These are phyloP conservation scores for Coniochaeta sp. DNA, from an alignment of 2,329 filamentous ascomycete genomes.

Conservation along the genomic window DNA sequence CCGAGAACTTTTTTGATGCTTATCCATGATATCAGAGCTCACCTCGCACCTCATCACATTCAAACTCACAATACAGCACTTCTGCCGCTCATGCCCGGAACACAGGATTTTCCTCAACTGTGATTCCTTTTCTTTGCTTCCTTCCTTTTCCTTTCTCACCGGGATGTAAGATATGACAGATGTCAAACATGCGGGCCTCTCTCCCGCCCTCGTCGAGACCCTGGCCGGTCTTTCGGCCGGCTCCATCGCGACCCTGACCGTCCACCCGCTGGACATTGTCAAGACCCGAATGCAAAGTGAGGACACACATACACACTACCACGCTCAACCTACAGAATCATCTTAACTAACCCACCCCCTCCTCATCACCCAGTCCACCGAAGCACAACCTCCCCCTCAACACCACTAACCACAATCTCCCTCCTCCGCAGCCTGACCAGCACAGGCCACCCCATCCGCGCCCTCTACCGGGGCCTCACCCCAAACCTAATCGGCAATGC, in stretches of 20 bases:
- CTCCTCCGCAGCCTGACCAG: conserved; percentile 42
- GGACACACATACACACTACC: too few species aligned
- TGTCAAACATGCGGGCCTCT: conserved; percentile 49
- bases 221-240: conserved; percentile 87
- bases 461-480: conserved; percentile 81
- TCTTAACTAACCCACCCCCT: too few species aligned
- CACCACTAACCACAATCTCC: conserved; percentile 37
- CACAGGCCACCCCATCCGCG: conserved; percentile 46
- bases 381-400: conserved; percentile 27
- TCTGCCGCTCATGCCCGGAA: background rate
- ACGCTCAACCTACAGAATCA: too few species aligned
- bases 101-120: background rate
- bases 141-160: background rate
- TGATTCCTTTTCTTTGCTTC: background rate
- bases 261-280: conserved; percentile 90
- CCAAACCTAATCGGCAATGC: conserved; percentile 91
- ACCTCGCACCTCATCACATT: background rate
- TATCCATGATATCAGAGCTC: conserved; percentile 3
- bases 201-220: conserved; percentile 76
- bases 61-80: background rate
- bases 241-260: conserved; percentile 73
- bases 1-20: background rate
- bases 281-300: conserved; percentile 91
- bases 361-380: conserved; percentile 45
- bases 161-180: conserved; percentile 33